These are phyloP conservation scores for Penicillium crustosum DNA, from an alignment of 2,329 filamentous ascomycete genomes.

Conservation along the genomic window DNA sequence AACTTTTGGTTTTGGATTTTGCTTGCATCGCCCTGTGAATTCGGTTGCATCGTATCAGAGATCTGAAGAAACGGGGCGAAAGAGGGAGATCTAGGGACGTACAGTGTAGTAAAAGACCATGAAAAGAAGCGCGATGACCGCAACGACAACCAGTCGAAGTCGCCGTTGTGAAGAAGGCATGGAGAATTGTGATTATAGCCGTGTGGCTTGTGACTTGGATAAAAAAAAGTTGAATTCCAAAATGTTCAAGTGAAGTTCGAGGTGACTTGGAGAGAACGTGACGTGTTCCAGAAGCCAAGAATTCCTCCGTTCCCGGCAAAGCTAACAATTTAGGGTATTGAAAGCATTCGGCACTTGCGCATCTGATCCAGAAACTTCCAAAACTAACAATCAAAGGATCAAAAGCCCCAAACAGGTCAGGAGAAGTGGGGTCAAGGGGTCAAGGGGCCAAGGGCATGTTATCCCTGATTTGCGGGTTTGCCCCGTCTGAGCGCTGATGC, in stretches of 20 bases:
- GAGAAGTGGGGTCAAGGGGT: slow-evolving; percentile 17
- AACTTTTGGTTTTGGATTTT: slow-evolving; percentile 49
- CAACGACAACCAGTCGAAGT: slow-evolving; percentile 64
- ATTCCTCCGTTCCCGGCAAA: background rate
- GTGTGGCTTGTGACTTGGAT: background rate
- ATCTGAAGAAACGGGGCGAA: background rate
- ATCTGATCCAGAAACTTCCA: background rate
- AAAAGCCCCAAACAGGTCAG: slow-evolving; percentile 3
- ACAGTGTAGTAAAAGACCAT: slow-evolving; percentile 73
- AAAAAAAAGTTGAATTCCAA: background rate
- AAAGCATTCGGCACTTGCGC: background rate
- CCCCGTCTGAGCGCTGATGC: slow-evolving; percentile 6
- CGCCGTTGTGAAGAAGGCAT: slow-evolving; percentile 76
- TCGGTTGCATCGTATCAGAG: slow-evolving; percentile 1
- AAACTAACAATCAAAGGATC: background rate
- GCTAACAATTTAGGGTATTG: background rate
- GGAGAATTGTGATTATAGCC: slow-evolving; percentile 9
- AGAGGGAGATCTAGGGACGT: slow-evolving; percentile 27
- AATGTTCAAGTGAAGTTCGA: background rate
- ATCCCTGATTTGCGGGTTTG: slow-evolving; percentile 11
- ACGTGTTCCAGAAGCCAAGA: slow-evolving; percentile 4
- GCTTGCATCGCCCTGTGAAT: slow-evolving; percentile 39
- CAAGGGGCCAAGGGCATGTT: background rate
- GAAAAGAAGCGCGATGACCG: slow-evolving; percentile 64
- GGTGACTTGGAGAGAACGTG: background rate